These are phyloP conservation scores for Flaveria brownii DNA, from an alignment of 129 eudicot genomes.

Conservation along the genomic window DNA sequence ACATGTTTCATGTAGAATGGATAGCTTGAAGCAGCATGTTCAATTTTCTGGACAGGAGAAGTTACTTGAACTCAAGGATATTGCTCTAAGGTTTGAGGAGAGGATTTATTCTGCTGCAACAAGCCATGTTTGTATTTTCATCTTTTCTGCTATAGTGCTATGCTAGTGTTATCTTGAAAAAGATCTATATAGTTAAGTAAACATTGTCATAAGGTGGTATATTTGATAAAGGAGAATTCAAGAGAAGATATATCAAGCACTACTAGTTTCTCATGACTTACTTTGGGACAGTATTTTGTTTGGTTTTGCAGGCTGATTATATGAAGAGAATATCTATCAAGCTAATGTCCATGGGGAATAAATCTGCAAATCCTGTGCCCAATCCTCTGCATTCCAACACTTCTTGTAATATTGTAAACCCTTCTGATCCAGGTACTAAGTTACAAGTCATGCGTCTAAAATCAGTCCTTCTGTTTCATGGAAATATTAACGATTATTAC, in stretches of 20 bases:
- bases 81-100: slow-evolving; percentile 74
- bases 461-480: neutral
- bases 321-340: slow-evolving; percentile 72
- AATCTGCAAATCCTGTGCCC: slow-evolving; percentile 55
- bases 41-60: slow-evolving; percentile 80
- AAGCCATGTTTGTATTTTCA: slow-evolving; percentile 50
- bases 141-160: neutral
- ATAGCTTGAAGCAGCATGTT: slow-evolving; percentile 67
- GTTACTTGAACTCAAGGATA: slow-evolving; percentile 55
- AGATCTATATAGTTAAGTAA: slow-evolving; percentile 1
- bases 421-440: slow-evolving; percentile 63
- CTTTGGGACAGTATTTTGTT: neutral
- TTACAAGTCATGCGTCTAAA: neutral
- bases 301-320: slow-evolving; percentile 66
- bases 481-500: neutral
- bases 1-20: slow-evolving; percentile 52
- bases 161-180: neutral
- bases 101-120: slow-evolving; percentile 63
- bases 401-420: slow-evolving; percentile 43
- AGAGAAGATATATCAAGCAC: slow-evolving; percentile 8
- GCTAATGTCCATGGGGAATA: slow-evolving; percentile 70
- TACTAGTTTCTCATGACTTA: slow-evolving; percentile 1
- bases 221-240: slow-evolving; percentile 9
- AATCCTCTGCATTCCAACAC: slow-evolving; percentile 50
- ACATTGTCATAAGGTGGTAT: neutral